Evolutionary conservation across 306 rosid species (phyloP).

Genomic region (Phaseolus lunatus): DNA sequence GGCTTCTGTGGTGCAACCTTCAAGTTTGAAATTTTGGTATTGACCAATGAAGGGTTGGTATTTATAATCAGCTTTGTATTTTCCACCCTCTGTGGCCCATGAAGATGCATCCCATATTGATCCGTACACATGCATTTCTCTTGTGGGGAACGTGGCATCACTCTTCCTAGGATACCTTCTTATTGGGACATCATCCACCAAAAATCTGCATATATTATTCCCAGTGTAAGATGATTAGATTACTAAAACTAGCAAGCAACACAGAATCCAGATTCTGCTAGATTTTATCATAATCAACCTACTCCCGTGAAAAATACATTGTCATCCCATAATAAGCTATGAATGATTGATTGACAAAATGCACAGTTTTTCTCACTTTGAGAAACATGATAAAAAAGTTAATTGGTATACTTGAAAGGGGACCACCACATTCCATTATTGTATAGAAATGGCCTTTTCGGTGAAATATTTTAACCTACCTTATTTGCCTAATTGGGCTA

Average conservation of each 20-base stretch:
- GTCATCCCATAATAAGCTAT: background rate
- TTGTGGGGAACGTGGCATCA: conserved; percentile 75
- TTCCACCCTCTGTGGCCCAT: conserved; percentile 95
- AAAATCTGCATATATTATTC: conserved; percentile 57
- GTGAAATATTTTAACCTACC: conserved; percentile 28
- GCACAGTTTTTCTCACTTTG: conserved; percentile 3
- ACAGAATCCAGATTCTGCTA: background rate
- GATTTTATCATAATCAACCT: conserved; percentile 1
- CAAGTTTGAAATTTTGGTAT: conserved; percentile 70
- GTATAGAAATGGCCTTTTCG: conserved; percentile 13
- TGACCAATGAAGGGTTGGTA: conserved; percentile 83
- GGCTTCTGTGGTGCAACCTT: conserved; percentile 53
- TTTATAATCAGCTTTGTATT: conserved; percentile 81
- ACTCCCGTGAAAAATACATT: conserved; percentile 1
- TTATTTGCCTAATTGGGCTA: conserved; percentile 19
- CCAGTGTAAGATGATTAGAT: conserved; percentile 29
- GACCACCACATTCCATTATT: conserved; percentile 31
- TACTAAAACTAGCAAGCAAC: background rate
- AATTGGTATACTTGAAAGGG: conserved; percentile 20
- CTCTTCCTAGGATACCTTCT: conserved; percentile 76
- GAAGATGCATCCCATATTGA: conserved; percentile 96
- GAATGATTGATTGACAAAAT: conserved; percentile 7
- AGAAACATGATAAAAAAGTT: background rate
- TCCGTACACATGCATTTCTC: conserved; percentile 88
- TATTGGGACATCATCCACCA: conserved; percentile 88